Percentiles rank a stretch among this genome's conserved stretches.
phyloP scores from a whole-genome alignment of 768 basidiomycete species.

The Rickenella mellea region DNA sequence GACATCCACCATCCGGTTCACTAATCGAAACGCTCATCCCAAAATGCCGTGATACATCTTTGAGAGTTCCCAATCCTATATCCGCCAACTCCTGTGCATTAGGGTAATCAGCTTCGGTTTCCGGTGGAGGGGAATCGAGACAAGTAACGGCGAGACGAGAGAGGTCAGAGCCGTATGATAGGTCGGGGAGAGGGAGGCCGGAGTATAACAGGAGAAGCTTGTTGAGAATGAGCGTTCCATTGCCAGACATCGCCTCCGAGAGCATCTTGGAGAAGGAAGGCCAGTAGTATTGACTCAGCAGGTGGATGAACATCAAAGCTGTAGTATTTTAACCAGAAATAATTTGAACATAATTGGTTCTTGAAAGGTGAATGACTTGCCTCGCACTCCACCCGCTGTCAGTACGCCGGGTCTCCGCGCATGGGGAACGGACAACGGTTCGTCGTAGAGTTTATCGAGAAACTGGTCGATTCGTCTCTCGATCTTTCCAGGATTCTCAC shows the following conservation, averaged over 20 bases:
- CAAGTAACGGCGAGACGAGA: conserved; percentile 20
- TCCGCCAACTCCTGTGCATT: conserved; percentile 12
- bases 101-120: no score
- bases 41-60: conserved; percentile 12
- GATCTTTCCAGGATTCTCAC: conserved; percentile 9
- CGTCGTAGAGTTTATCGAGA: conserved; percentile 12
- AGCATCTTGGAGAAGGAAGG: conserved; percentile 8
- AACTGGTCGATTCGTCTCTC: conserved; percentile 13
- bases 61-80: conserved; percentile 12
- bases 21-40: conserved; percentile 10
- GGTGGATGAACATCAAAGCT: conserved; percentile 6
- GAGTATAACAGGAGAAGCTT: conserved; percentile 6
- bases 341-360: not conserved
- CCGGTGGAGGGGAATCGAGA: conserved; percentile 17
- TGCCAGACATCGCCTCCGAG: conserved; percentile 14
- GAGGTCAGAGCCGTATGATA: conserved; percentile 8
- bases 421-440: conserved; percentile 16
- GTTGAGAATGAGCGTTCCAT: conserved; percentile 15
- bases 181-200: no score
- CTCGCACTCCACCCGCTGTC: conserved; percentile 13
- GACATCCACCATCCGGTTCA: no score
- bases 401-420: conserved; percentile 16
- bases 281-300: conserved; percentile 15
- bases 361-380: conserved; percentile 9
- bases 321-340: not conserved